Percentiles rank a stretch among this genome's conserved stretches.
phyloP scores from a whole-genome alignment of 495 filamentous ascomycete species.

The Talaromyces stipitatus region DNA sequence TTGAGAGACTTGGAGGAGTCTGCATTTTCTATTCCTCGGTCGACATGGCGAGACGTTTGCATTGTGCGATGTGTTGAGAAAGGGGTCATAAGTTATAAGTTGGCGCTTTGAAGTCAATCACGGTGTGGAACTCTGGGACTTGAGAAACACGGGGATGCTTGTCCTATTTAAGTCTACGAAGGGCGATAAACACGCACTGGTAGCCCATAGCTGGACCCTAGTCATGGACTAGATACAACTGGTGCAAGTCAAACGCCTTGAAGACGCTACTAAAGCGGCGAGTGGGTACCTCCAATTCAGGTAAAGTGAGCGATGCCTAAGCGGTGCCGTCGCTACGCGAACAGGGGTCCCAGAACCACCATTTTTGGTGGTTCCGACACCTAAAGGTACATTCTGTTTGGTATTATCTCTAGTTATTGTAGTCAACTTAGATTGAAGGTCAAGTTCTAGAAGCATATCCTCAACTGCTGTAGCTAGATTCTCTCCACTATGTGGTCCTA shows the following conservation, averaged over 20 bases:
- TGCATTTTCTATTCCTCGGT: background rate
- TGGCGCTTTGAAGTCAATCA: background rate
- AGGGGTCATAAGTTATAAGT: background rate
- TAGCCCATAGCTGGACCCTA: background rate
- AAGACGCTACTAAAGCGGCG: background rate
- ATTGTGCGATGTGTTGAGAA: background rate
- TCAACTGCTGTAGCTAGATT: too few relatives aligned
- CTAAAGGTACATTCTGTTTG: too few relatives aligned
- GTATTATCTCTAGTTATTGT: too few relatives aligned
- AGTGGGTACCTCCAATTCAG: background rate
- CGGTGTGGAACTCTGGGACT: background rate
- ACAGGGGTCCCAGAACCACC: too few relatives aligned
- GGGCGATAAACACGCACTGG: background rate
- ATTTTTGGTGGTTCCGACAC: too few relatives aligned
- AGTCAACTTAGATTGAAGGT: too few relatives aligned
- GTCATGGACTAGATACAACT: background rate
- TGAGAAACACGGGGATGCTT: background rate
- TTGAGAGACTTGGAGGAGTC: background rate
- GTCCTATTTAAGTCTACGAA: background rate
- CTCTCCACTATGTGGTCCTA: too few relatives aligned
- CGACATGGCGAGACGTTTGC: background rate
- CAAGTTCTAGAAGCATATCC: too few relatives aligned
- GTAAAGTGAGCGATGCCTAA: constrained; percentile 6
- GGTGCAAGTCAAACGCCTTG: background rate
- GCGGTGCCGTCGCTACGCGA: constrained; percentile 2